A percentile compares a stretch with the other conserved stretches of the same genome.
These are phyloP conservation scores for Talaromyces islandicus DNA, from an alignment of 2,329 filamentous ascomycete genomes.

Conservation along the genomic window DNA sequence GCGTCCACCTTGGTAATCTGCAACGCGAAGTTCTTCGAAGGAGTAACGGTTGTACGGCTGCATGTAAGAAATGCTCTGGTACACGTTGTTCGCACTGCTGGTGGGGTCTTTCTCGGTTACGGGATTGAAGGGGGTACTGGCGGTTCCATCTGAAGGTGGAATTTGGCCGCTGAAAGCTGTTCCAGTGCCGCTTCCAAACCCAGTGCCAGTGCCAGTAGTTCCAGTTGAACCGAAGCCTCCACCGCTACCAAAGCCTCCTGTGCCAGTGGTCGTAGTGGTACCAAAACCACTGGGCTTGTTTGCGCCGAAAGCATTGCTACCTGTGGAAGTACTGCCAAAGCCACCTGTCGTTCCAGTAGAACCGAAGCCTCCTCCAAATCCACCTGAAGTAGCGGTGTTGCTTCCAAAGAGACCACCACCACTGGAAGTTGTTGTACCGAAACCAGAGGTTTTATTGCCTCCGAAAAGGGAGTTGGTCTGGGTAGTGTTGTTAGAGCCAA, in stretches of 20 bases:
- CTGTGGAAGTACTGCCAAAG: constrained; percentile 17
- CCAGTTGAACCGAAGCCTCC: constrained; percentile 17
- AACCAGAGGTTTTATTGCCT: constrained; percentile 8
- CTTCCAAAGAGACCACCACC: constrained; percentile 29
- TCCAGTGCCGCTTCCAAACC: constrained; percentile 33
- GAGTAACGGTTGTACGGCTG: constrained; percentile 70
- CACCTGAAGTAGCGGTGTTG: constrained; percentile 23
- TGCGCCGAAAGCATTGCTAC: constrained; percentile 17
- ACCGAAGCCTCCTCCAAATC: constrained; percentile 30
- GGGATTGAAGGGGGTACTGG: constrained; percentile 39
- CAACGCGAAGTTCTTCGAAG: constrained; percentile 71
- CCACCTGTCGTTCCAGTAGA: constrained; percentile 17
- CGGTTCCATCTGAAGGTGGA: constrained; percentile 40
- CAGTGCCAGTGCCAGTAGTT: constrained; percentile 20
- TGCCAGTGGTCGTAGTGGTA: constrained; percentile 14
- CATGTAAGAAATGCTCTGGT: constrained; percentile 45
- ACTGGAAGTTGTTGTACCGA: constrained; percentile 8
- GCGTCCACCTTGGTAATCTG: constrained; percentile 82
- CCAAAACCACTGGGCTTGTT: constrained; percentile 24
- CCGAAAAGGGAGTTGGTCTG: constrained; percentile 21
- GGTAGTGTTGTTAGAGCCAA: constrained; percentile 27
- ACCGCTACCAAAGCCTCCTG: constrained; percentile 20
- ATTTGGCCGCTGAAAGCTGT: constrained; percentile 36
- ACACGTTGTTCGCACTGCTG: constrained; percentile 36
- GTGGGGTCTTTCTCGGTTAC: constrained; percentile 40